A percentile compares a stretch with the other conserved stretches of the same genome.
Evolutionary conservation across 352 stramenopile genomes (phyloP).

Genomic region (Stephanocyclus meneghinianus): DNA sequence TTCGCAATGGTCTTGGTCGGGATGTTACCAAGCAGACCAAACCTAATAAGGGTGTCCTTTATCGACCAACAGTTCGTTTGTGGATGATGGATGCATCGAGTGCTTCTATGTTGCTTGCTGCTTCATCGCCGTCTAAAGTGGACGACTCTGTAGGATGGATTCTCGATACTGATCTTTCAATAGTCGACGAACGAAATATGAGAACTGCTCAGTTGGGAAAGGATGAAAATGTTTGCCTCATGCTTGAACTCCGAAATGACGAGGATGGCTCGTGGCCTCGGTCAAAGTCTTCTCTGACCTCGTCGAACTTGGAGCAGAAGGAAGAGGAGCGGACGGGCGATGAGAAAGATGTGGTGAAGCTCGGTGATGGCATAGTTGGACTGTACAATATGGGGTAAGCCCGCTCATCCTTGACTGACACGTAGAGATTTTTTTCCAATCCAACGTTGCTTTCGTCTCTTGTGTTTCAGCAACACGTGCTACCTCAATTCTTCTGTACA

Average conservation of each 20-base stretch:
- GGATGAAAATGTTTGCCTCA: constrained; percentile 64
- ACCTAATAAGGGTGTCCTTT: constrained; percentile 8
- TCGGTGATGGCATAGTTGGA: constrained; percentile 78
- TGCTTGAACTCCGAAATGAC: constrained; percentile 78
- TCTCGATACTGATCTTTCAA: constrained; percentile 70
- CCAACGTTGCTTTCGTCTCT: background rate
- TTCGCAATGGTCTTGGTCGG: constrained; percentile 73
- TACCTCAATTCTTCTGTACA: constrained; percentile 98
- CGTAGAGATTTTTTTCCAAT: background rate
- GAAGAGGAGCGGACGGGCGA: constrained; percentile 9
- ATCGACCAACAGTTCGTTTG: constrained; percentile 39
- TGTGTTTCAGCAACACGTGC: constrained; percentile 91
- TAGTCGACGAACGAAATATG: constrained; percentile 67
- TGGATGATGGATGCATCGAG: constrained; percentile 68
- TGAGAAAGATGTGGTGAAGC: constrained; percentile 34
- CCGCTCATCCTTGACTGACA: background rate
- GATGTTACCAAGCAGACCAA: constrained; percentile 50
- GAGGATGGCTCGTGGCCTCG: constrained; percentile 74
- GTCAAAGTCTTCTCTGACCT: constrained; percentile 47
- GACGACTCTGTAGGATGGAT: constrained; percentile 65
- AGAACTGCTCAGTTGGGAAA: constrained; percentile 32
- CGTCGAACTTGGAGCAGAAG: constrained; percentile 32
- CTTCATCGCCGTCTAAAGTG: constrained; percentile 29
- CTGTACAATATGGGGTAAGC: constrained; percentile 81
- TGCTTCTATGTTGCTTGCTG: constrained; percentile 16